phyloP scores from a whole-genome alignment of 306 rosid species.

The Cicer yamashitae region DNA sequence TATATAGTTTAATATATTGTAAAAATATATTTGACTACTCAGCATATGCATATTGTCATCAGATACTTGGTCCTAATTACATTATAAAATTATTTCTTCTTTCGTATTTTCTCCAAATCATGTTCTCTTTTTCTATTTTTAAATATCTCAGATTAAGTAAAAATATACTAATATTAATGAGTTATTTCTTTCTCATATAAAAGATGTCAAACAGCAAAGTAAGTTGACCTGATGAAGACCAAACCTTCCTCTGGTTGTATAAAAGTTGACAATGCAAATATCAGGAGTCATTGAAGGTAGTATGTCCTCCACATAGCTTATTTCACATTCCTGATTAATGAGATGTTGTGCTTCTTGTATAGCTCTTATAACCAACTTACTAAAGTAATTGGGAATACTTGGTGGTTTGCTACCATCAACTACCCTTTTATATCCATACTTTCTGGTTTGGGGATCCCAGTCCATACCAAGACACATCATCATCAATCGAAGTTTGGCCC shows the following conservation, averaged over 20 bases:
- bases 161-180: background rate
- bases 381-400: conserved; percentile 6
- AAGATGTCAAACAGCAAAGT: background rate
- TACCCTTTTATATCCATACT: conserved; percentile 46
- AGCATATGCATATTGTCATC: too few species aligned
- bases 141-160: background rate
- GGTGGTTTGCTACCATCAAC: conserved; percentile 36
- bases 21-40: too few species aligned
- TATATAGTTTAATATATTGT: too few species aligned
- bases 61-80: too few species aligned
- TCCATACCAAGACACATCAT: conserved; percentile 83
- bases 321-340: conserved; percentile 35
- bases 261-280: conserved; percentile 74
- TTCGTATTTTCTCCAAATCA: too few species aligned
- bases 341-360: conserved; percentile 54
- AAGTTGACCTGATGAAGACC: conserved; percentile 31
- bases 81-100: too few species aligned
- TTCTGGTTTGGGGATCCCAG: conserved; percentile 74
- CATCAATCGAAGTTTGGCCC: conserved; percentile 64
- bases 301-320: conserved; percentile 44
- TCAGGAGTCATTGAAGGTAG: conserved; percentile 73
- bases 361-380: background rate
- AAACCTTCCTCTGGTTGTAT: conserved; percentile 54
- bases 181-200: background rate
- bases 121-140: too few species aligned